Base-by-base conservation (phyloP, 2,329 filamentous ascomycete genomes). In the Botrytis deweyae region DNA sequence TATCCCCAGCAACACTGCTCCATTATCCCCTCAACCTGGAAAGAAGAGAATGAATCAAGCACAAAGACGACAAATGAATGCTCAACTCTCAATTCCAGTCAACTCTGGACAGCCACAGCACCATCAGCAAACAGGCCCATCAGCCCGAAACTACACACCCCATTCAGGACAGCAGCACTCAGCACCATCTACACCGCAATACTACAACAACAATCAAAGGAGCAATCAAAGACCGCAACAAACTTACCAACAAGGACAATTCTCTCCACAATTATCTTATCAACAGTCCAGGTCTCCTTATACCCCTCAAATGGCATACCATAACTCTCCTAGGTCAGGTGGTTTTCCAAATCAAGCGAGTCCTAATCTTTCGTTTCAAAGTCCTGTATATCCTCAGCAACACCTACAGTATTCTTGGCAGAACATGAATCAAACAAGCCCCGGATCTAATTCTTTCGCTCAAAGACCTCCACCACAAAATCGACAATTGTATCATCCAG, bases 11-110 rank as follows among this genome's bases (percentile, higher is more conserved):
- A 42, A 12, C 64, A 14, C n/a, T 52, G 59, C 64, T 52, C 66
- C 74, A 55, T 58, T 49, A 49, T 59, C 66, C 18, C 70, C 73
- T 18, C 83, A 83, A 77, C 33, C 44, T 61, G 73, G 75, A 49
- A 72, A 76, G 16, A 89, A 86, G 77, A 87, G 89, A 36, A 86
- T 84, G 4, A 91, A 91, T 75, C 89, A 91, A 78, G 89, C 89
- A 1, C 88, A 91, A 77, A 85, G 89, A 67, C 86, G 89, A 36
- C 88, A 90, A 78, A 88, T 90, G 87, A 89, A 85, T 73, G 85
- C 88, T 7, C 87, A 90, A 76, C 78, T 90, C 29, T 85, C 87
- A 0, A 86, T 90, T 64, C 85, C 88, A 7, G 84, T 90, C 70
- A 87, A 89, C 74, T 58, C 76, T 40, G 74, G 77, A 40, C 80